These are phyloP conservation scores for Diospyros kaki DNA, from an alignment of 148 eudicot genomes.

Conservation along the genomic window DNA sequence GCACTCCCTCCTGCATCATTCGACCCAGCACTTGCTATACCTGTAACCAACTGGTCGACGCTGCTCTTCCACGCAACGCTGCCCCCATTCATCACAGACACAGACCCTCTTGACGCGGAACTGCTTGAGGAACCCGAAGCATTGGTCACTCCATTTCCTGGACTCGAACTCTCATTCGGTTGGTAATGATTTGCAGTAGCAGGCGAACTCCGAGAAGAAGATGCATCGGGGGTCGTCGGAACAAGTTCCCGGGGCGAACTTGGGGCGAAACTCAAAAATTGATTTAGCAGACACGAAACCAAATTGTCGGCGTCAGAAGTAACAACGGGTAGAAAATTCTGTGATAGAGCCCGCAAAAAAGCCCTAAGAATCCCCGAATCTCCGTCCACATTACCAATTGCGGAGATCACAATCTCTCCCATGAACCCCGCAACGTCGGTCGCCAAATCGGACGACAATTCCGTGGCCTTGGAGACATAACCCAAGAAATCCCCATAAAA, in stretches of 20 bases:
- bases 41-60: constrained; percentile 29
- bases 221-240: constrained; percentile 30
- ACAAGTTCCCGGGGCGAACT: constrained; percentile 36
- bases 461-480: constrained; percentile 50
- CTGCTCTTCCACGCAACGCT: constrained; percentile 37
- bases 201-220: constrained; percentile 79
- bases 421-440: constrained; percentile 55
- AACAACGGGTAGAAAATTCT: constrained; percentile 52
- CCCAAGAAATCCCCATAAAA: constrained; percentile 57
- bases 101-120: constrained; percentile 26
- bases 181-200: constrained; percentile 42
- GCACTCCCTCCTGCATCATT: constrained; percentile 23
- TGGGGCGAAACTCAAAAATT: constrained; percentile 36
- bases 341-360: constrained; percentile 61
- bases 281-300: constrained; percentile 50
- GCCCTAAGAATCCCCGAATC: constrained; percentile 42
- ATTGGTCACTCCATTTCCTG: constrained; percentile 36
- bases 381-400: constrained; percentile 31
- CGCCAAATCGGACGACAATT: constrained; percentile 48
- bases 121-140: constrained; percentile 55
- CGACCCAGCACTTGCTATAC: constrained; percentile 21
- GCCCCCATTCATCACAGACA: constrained; percentile 47
- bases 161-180: constrained; percentile 38
- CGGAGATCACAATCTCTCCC: constrained; percentile 55
- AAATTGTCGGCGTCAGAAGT: constrained; percentile 47